These are phyloP conservation scores for Tetrapyrgos nigripes DNA, from an alignment of 1,284 basidiomycete genomes.

Conservation along the genomic window DNA sequence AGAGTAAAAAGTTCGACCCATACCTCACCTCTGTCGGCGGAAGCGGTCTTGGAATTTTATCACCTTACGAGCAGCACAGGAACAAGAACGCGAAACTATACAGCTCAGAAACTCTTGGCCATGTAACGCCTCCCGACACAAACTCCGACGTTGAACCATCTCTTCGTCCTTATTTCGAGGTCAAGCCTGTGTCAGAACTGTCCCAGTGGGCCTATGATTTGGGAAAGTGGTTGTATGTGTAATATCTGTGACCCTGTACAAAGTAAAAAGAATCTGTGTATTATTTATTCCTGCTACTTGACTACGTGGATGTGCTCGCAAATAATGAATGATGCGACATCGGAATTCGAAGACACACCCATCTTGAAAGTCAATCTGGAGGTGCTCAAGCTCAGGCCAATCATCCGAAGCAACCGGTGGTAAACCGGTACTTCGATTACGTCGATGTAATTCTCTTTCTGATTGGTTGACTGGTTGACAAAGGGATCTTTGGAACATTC, in stretches of 20 bases:
- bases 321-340: background rate
- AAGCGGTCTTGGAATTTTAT: constrained; percentile 87
- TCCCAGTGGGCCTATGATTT: constrained; percentile 61
- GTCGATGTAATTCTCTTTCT: too few relatives aligned
- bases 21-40: constrained; percentile 95
- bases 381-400: too few relatives aligned
- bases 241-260: too few relatives aligned
- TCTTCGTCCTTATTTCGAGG: constrained; percentile 58
- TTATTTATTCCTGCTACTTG: constrained; percentile 2
- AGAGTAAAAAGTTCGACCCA: constrained; percentile 76
- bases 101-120: constrained; percentile 30
- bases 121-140: constrained; percentile 61
- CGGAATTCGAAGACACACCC: background rate
- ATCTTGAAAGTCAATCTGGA: background rate
- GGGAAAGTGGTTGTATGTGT: constrained; percentile 74
- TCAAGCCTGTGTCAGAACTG: constrained; percentile 51
- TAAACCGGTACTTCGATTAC: too few relatives aligned
- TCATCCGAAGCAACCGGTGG: too few relatives aligned
- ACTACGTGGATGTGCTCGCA: background rate
- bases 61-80: constrained; percentile 60
- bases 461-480: too few relatives aligned
- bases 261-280: background rate
- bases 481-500: too few relatives aligned
- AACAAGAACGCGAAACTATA: constrained; percentile 26
- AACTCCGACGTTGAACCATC: constrained; percentile 29